Base-by-base conservation (phyloP, 768 basidiomycete genomes). In the Leccinellum rugosiceps region DNA sequence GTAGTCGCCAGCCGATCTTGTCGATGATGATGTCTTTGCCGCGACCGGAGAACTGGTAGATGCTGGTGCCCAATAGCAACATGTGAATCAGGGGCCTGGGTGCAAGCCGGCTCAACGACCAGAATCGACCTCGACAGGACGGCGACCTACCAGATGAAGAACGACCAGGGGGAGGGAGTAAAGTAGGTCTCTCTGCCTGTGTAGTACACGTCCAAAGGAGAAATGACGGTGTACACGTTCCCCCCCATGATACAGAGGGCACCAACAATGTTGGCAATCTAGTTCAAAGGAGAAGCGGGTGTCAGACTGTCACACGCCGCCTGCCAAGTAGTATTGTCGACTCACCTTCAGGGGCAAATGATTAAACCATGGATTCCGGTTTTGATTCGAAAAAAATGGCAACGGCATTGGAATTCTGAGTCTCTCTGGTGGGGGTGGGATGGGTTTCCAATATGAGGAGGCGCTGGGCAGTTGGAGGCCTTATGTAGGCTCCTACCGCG, bases 1-100 rank as follows among this genome's bases (percentile, higher is more conserved):
- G 81, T 63, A 90, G 80, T 17, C 83, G 73, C 84, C 85, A 90
- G n/a, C 77, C 75, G 57, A 90, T 80, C 44, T 81, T 82, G 52
- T 87, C 84, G 50, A 88, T 73, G 57, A 87, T 78, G 68, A 83
- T 71, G 45, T 75, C 73, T 67, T 83, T 84, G 19, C 84, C 85
- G 28, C 72, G 70, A 41, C 74, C 73, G 58, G 78, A 79, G 72
- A 84, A 84, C 58, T 83, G 82, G 69, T 82, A 84, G 71, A 87
- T 73, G 59, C 87, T 78, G 48, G 80, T 83, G 25, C 87, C 85
- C 51, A 90, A 71, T 23, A 88, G 78, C 38, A 89, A 77, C 54
- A 87, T 72, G 66, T 90, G 86, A 63, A 86, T 84, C 46, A 84
- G 65, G 10, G 83, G 80, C 82, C 83, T 82, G 46, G 34, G 21